Base-by-base conservation (phyloP, 495 filamentous ascomycete species). In the Tuber umbilicatum region DNA sequence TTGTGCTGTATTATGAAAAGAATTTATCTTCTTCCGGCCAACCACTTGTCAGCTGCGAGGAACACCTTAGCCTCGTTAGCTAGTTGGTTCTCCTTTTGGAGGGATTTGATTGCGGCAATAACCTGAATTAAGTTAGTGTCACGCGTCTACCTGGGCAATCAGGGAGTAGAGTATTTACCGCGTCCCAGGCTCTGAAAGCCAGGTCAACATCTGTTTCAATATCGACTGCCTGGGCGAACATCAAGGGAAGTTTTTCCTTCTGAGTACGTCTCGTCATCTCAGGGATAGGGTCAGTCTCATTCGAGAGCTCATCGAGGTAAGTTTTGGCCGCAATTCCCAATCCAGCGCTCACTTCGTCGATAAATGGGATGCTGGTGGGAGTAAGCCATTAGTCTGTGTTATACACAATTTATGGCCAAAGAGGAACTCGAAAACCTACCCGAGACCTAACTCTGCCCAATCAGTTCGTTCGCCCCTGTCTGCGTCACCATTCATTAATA, bases 321-420 rank as follows among this genome's bases (percentile, higher is more conserved):
- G 92, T 94, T 83, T 96, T 94, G 38, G 95, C 92, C 5, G 93
- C 93, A 80, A 98, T 95, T 27, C 93, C 94, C 41, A 96, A 86
- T 50, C 89, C 92, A 64, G 93, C 91, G 78, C 96, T 93, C 67
- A 92, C 91, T 79, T 95, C 91, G 23, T 89, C 87, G 74, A 91
- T 89, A 81, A 99, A 96, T 14, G 96, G 95, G 40, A 99, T 86
- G 67, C 92, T 97, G 70, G 41, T 64, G 19, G 0, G 27, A 64
- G 55, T 35, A 64, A 70, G 21, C 39, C 37, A 78, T 86, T 79
- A 90, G 84, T 70, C 68, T 73, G 73, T 14, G 27, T 4, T 39
- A 21, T 23, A n/a, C 19, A 23, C 40, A 68, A 73, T 47, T 47
- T 41, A 12, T 69, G 37, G 41, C 72, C 39, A 27, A 39, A 72